A percentile compares a stretch with the other conserved stretches of the same genome.
phyloP scores from a whole-genome alignment of 163 green algal genomes.

The Prototheca stagnorum region DNA sequence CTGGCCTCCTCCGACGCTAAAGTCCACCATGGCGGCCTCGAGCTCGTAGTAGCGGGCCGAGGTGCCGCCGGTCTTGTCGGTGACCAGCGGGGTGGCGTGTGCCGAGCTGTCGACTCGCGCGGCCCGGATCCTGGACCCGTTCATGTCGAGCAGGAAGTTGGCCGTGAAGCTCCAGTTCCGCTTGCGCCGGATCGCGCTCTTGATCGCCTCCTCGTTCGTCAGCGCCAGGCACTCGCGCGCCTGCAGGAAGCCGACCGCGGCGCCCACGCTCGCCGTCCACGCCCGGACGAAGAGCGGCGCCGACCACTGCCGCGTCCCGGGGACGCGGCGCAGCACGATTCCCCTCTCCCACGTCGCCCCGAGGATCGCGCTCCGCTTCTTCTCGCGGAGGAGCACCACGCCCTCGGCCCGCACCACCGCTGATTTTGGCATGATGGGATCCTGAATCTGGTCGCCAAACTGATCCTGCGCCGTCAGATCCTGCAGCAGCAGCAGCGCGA shows the following conservation, averaged over 20 bases:
- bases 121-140: conserved; percentile 2
- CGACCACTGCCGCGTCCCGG: neutral
- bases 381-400: neutral
- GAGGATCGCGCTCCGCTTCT: neutral
- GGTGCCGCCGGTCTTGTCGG: conserved; percentile 6
- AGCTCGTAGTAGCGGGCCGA: conserved; percentile 8
- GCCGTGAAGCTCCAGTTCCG: neutral
- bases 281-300: neutral
- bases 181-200: neutral
- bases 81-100: neutral
- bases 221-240: conserved; percentile 6
- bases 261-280: neutral
- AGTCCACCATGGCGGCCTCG: neutral
- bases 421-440: neutral
- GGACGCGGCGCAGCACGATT: neutral
- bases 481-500: neutral
- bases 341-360: neutral
- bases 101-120: neutral
- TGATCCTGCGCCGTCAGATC: neutral
- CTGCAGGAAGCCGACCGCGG: conserved; percentile 2
- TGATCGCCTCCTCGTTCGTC: conserved; percentile 9
- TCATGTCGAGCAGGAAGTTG: conserved; percentile 8
- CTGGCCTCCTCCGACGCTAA: neutral
- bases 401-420: neutral
- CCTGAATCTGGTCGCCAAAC: neutral